Evolutionary conservation across 176 grass and related monocot genomes (phyloP).

Genomic region (Eragrostis curvula): DNA sequence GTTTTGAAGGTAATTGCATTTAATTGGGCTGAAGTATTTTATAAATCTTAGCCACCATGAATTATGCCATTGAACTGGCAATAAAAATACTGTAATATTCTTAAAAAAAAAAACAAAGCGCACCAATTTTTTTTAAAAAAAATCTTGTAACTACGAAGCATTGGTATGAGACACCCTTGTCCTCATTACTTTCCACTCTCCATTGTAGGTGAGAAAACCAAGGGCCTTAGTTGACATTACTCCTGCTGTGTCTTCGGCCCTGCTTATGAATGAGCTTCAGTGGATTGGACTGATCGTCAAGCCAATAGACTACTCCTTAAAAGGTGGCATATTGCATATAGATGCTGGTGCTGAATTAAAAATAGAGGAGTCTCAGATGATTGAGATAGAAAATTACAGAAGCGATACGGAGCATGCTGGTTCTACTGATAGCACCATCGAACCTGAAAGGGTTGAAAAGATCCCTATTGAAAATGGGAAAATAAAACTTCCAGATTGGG

Average conservation of each 20-base stretch:
- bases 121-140: not conserved
- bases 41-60: not conserved
- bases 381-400: constrained; percentile 85
- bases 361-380: constrained; percentile 85
- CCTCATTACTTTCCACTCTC: constrained; percentile 17
- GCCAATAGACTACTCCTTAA: constrained; percentile 93
- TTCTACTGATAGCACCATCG: constrained; percentile 24
- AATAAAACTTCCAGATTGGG: constrained; percentile 89
- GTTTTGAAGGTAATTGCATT: constrained; percentile 83
- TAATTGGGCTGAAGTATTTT: constrained; percentile 2
- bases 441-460: constrained; percentile 60
- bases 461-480: constrained; percentile 80
- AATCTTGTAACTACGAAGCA: not conserved
- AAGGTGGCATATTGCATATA: constrained; percentile 86
- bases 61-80: constrained; percentile 6
- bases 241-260: constrained; percentile 80
- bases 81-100: constrained; percentile 15
- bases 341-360: constrained; percentile 89
- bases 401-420: constrained; percentile 31
- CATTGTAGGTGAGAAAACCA: constrained; percentile 83
- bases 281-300: constrained; percentile 97
- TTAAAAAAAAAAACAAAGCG: constrained; percentile 2
- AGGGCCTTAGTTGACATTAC: constrained; percentile 96
- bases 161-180: not conserved
- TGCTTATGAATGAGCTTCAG: constrained; percentile 98